These are phyloP conservation scores for Macrolepiota dolichaula DNA, from an alignment of 768 basidiomycete genomes.

Conservation along the genomic window DNA sequence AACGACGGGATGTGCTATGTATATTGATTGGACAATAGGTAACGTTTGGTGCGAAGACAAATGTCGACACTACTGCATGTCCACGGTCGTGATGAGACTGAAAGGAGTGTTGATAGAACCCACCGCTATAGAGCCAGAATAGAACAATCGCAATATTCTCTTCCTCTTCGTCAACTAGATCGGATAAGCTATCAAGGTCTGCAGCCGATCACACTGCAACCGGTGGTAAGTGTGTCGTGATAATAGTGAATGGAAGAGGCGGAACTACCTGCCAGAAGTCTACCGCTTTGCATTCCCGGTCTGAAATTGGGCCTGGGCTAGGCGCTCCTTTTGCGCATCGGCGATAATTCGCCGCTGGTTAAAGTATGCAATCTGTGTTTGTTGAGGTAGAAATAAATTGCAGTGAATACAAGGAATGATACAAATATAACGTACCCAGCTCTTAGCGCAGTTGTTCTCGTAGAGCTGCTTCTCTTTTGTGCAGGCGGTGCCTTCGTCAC, in stretches of 20 bases:
- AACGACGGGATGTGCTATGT: background rate
- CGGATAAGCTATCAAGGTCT: background rate
- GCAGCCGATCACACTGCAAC: background rate
- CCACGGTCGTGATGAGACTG: background rate
- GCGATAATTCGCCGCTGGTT: conserved; percentile 85
- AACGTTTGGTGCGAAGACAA: background rate
- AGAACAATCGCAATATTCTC: background rate
- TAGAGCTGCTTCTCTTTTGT: conserved; percentile 53
- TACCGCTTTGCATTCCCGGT: conserved; percentile 29
- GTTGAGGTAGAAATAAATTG: background rate
- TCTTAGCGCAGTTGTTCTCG: conserved; percentile 75
- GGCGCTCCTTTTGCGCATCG: conserved; percentile 71
- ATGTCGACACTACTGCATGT: background rate
- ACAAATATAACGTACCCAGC: conserved; percentile 65
- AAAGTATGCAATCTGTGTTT: conserved; percentile 83
- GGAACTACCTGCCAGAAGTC: background rate
- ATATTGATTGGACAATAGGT: conserved; percentile 3
- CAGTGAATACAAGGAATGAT: background rate
- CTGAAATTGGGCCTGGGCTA: conserved; percentile 43
- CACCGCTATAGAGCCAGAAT: background rate
- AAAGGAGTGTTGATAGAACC: background rate
- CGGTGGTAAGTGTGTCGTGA: background rate
- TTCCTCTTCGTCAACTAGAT: background rate
- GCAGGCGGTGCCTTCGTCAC: conserved; percentile 66
- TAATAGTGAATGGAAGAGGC: background rate